Evolutionary conservation across 2,329 filamentous ascomycete genomes (phyloP), one percentile per base, ranked within the genome.

Genomic region (Coleophoma crateriformis): DNA sequence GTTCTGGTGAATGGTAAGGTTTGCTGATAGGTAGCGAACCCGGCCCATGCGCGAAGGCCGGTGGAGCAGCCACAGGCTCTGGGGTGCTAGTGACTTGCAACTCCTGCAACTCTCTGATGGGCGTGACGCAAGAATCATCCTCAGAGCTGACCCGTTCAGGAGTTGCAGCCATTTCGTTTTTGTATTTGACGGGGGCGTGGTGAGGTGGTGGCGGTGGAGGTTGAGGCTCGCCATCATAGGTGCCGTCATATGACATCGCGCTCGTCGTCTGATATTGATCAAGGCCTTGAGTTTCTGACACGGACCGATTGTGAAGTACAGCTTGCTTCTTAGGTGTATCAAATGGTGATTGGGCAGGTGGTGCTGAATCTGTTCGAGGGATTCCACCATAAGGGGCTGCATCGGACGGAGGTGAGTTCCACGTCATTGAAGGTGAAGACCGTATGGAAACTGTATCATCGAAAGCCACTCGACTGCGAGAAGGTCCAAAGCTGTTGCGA

Each of bases 21-120:
- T 81, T 81, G 51, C 79, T 82, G 1, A 76, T 73, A 5, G 90
- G 90, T 45, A 81, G 78, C 46, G 85, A 79, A 52, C 86, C 82
- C 12, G 90, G 81, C 35, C 78, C 77, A 66, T 96, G 89, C 44
- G 82, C 79, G 65, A 96, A 92, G 11, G 82, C 82, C 3, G 92
- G 92, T 1, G 92, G 91, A 6, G 77, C 73, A 5, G 80, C 81
- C 17, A 96, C 90, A 7, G 88, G 88, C 57, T 88, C 85, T 1
- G 88, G 88, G 7, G 49, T 51, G 7, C 53, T 58, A 6, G 87
- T 82, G 33, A 77, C 74, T 64, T 82, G 75, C 65, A 84, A 74
- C 15, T 73, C 75, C 39, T 77, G 74, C 35, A 85, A 66, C 48
- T 80, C 76, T 35, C 70, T 69, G 19, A 77, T 69, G 1, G 74